Conservation (phyloP, 306 rosid species). For the Trifolium subterraneum region DNA sequence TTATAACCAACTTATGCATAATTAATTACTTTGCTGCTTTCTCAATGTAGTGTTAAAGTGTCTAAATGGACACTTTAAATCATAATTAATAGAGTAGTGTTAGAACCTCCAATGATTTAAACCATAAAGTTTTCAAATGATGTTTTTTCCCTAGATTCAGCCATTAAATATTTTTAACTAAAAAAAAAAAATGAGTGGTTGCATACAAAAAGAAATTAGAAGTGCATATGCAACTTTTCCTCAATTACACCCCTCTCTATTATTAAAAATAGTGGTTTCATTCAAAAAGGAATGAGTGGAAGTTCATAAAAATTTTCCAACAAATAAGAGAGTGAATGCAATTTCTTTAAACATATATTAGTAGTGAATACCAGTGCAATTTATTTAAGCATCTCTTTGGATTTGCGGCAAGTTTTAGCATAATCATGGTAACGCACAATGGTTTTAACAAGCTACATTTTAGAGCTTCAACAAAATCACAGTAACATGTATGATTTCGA, state of each 20-base stretch:
- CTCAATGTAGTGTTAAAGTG: background rate
- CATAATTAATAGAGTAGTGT: background rate
- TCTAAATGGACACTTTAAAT: background rate
- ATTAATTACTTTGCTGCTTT: constrained; percentile 6
- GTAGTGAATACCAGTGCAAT: background rate
- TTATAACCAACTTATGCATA: constrained; percentile 3
- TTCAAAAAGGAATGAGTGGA: background rate
- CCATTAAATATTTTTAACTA: too few species aligned
- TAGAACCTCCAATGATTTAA: background rate
- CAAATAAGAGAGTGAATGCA: background rate
- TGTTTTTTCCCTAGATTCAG: too few species aligned
- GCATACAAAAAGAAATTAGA: too few species aligned
- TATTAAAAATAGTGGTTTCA: background rate
- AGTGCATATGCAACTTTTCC: background rate
- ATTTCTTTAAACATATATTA: background rate
- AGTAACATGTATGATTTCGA: background rate
- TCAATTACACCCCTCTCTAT: background rate
- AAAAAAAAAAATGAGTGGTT: too few species aligned
- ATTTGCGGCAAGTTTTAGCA: too few species aligned
- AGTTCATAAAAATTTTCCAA: background rate
- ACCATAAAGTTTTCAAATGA: background rate
- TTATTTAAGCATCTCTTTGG: background rate
- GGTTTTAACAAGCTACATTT: too few species aligned
- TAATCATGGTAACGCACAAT: too few species aligned
- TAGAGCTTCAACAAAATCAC: too few species aligned